Base-by-base conservation (phyloP, 202 grass and related monocot species). In the Elaeis oleifera region DNA sequence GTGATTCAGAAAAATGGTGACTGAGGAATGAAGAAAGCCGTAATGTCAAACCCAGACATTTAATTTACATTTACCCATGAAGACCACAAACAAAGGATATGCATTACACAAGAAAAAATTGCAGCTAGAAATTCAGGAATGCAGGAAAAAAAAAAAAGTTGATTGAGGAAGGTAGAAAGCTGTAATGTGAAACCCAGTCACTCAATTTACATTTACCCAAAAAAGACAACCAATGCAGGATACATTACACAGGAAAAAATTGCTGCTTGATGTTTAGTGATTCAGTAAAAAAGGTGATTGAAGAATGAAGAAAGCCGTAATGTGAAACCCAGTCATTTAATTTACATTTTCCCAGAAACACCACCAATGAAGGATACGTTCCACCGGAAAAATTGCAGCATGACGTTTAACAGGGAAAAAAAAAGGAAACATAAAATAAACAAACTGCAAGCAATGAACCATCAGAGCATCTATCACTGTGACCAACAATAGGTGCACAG, bases 281-380 rank as follows among this genome's bases (percentile, higher is more conserved):
- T 28, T 28, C 27, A 39, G 8, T 1, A 39, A 39, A 1, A 39
- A 39, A 39, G 5, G 0, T 39, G 7, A 39, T 39, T 9, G 8
- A 36, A 2, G 32, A 9, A 39, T 39, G 32, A 55, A 21, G 17
- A 55, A 55, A 23, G 1, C 19, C 36, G 29, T 31, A 60, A 7
- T 9, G 27, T 60, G 16, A 36, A 60, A 60, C 29, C 58, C 58
- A n/a, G 25, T 27, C 58, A 27, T 32, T 26, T 26, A 31, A 60
- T 60, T 60, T 60, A 60, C 57, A 59, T 17, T 58, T 6, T 5
- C 25, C 58, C 58, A 60, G 18, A 79, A 80, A 83, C 58, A 87
- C 65, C 50, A 87, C 63, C 64, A 83, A 87, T 79, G 84, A 76
- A 64, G 72, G 79, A 88, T 76, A 72, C 76, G 83, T 83, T 83